Base-by-base conservation (phyloP, 2,329 filamentous ascomycete genomes). In the Hyphodiscus sp. region DNA sequence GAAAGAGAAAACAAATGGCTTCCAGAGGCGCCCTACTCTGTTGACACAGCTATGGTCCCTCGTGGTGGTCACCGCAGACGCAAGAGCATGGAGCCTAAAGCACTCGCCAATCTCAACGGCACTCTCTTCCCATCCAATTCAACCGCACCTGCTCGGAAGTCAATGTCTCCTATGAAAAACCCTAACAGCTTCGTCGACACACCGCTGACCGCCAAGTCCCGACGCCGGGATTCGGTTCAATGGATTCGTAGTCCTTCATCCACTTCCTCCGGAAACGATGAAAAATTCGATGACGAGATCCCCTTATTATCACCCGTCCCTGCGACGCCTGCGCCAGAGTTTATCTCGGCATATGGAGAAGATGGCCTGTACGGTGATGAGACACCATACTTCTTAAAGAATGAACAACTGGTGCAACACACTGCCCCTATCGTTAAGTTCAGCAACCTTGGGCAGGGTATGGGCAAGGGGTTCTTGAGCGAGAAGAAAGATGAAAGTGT, bases 1-100 rank as follows among this genome's bases (percentile, higher is more conserved):
- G 87, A 92, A 68, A 77, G 85, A 15, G 82, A 88, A 64, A 87
- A 87, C 58, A 74, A 81, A 67, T 91, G 88, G 88, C 74, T 91
- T 2, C 85, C 90, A 29, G 88, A 94, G 67, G 71, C 74, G 0
- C 74, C 80, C 0, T 92, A 90, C 68, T 75, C 78, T 45, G 80
- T 91, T 45, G 85, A 91, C 68, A 82, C 82, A 29, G 76, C 78
- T 1, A 72, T 83, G 44, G 71, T 87, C 33, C 85, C 87, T 18
- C 84, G 87, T 1, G 86, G 86, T 18, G 85, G 86, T 9, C 79
- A 79, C 48, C 83, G 86, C 51, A 82, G 87, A 49, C 80, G 88
- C 50, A 91, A 90, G 76, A 89, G 83, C 61, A 91, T 92, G 86
- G 87, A 91, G 68, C 87, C 88, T 13, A 82, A 79, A 61, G 80